Evolutionary conservation across 2,329 filamentous ascomycete species (phyloP), one percentile per base, ranked within the genome.

Genomic region (Sporothrix mexicana): DNA sequence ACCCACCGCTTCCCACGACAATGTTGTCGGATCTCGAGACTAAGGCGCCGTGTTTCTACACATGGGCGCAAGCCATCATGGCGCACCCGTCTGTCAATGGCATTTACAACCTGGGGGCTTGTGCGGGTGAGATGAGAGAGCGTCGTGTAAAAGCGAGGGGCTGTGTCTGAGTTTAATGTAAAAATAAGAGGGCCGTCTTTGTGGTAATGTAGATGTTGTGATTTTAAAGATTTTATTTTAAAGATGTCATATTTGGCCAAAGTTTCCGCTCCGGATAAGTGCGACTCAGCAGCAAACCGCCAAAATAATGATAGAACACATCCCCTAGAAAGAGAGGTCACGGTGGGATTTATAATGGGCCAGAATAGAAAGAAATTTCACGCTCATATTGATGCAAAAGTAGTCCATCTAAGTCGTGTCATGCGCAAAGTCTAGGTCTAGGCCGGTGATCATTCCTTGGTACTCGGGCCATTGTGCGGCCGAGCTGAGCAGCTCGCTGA

Each of bases 401-500:
- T n/a, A n/a, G n/a, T n/a, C n/a, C n/a, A n/a, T n/a, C n/a, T n/a
- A n/a, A n/a, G n/a, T n/a, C n/a, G n/a, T n/a, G n/a, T n/a, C n/a
- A n/a, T n/a, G n/a, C n/a, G n/a, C n/a, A n/a, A n/a, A n/a, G n/a
- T n/a, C n/a, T n/a, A n/a, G n/a, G 8, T 61, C 57, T 15, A 61
- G 15, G 3, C 57, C 57, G 12, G 41, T 4, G 13, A 61, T 41
- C 57, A 61, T n/a, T 8, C 57, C 57, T 17, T 61, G 57, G n/a
- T 36, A n/a, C 25, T 41, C 57, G 2, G 57, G 57, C 57, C 57
- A 61, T 7, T 41, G 57, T 36, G 57, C 57, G 15, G 57, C 30
- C 1, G 57, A 61, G 10, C 57, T 61, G 4, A 41, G n/a, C 25
- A 61, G 57, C 57, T 61, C 57, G n/a, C 57, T 61, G 57, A 61